Conservation (phyloP, 2,329 filamentous ascomycete genomes). For the Trichoderma citrinoviride region DNA sequence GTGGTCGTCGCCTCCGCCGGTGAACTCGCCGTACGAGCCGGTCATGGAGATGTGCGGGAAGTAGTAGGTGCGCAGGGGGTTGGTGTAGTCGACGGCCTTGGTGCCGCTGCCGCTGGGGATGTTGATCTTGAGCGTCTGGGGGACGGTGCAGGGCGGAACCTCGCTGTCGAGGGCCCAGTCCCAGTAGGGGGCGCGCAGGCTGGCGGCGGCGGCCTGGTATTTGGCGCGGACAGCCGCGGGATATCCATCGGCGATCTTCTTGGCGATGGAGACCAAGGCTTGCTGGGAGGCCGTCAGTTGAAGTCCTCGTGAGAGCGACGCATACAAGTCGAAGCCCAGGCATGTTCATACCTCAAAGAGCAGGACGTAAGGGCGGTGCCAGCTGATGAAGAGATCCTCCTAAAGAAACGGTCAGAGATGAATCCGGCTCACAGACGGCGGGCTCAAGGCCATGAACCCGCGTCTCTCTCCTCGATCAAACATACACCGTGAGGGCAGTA, state of each 20-base stretch:
- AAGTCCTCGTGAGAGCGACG: neutral
- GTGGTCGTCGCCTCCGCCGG: constrained; percentile 31
- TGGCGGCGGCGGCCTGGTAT: constrained; percentile 47
- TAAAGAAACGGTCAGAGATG: constrained; percentile 26
- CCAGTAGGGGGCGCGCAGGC: constrained; percentile 52
- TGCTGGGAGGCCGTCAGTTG: constrained; percentile 41
- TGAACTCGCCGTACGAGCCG: constrained; percentile 39
- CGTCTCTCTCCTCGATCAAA: neutral
- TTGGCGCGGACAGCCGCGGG: constrained; percentile 32
- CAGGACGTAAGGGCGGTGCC: constrained; percentile 56
- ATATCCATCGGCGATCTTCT: constrained; percentile 47
- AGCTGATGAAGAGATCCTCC: constrained; percentile 51
- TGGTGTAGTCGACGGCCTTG: constrained; percentile 40
- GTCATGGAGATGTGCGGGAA: constrained; percentile 44
- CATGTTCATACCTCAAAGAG: constrained; percentile 49
- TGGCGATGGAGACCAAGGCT: constrained; percentile 47
- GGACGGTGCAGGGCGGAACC: constrained; percentile 40
- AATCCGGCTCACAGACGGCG: neutral
- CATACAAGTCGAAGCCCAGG: neutral
- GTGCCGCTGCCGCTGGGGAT: constrained; percentile 39
- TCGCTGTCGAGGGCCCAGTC: constrained; percentile 49
- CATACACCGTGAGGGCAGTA: constrained; percentile 50
- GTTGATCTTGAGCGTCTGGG: constrained; percentile 39
- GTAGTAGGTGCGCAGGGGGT: constrained; percentile 52
- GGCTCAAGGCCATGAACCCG: neutral